Conservation (phyloP, 2,329 filamentous ascomycete genomes). For the Claviceps digitariae region DNA sequence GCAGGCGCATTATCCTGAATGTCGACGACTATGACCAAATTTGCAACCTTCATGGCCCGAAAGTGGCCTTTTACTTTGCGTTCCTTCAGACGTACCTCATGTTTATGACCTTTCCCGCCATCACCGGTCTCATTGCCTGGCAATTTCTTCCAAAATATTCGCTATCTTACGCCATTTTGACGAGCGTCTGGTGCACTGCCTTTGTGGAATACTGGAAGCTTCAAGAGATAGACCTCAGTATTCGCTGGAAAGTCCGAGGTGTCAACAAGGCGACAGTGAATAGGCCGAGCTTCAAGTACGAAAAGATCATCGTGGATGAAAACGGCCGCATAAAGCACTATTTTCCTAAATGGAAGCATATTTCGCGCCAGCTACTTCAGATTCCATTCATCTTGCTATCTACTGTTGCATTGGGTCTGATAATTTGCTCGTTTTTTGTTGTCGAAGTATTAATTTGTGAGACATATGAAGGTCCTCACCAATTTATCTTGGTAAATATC, state of each 20-base stretch:
- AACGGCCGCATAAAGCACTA: conserved; percentile 47
- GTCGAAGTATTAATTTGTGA: conserved; percentile 66
- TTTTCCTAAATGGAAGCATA: conserved; percentile 51
- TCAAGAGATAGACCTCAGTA: conserved; percentile 54
- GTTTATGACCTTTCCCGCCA: conserved; percentile 57
- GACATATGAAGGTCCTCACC: conserved; percentile 56
- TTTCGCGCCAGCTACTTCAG: conserved; percentile 52
- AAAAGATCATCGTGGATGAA: conserved; percentile 47
- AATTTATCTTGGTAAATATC: conserved; percentile 43
- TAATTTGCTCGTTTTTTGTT: conserved; percentile 57
- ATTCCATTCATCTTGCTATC: conserved; percentile 54
- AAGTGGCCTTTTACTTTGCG: conserved; percentile 65
- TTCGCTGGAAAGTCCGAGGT: conserved; percentile 60
- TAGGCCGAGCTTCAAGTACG: conserved; percentile 49
- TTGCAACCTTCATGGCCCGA: conserved; percentile 48
- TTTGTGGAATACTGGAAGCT: conserved; percentile 76
- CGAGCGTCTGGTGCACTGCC: conserved; percentile 55
- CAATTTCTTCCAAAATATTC: conserved; percentile 57
- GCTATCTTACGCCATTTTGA: conserved; percentile 51
- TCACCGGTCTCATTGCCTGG: conserved; percentile 56
- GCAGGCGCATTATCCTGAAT: conserved; percentile 36
- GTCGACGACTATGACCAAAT: conserved; percentile 43
- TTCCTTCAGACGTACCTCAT: conserved; percentile 65
- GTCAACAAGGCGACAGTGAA: conserved; percentile 54
- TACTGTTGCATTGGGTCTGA: conserved; percentile 42